Evolutionary conservation across 1,284 basidiomycete species (phyloP).

Genomic region (Pyrrhoderma noxium): DNA sequence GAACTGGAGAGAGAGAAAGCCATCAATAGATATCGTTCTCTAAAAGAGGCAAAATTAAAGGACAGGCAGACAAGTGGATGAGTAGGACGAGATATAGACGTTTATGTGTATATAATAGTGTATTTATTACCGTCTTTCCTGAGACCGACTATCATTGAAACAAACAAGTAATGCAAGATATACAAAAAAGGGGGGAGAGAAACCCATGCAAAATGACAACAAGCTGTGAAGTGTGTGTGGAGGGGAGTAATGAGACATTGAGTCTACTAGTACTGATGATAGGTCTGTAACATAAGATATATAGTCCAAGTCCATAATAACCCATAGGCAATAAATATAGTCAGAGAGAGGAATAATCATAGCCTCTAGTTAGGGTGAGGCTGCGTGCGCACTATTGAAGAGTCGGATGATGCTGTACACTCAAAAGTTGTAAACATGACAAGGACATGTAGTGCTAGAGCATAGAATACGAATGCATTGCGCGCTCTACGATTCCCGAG

Average conservation of each 20-base stretch:
- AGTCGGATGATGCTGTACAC: conserved; percentile 46
- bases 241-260: too few species aligned
- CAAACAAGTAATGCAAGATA: too few species aligned
- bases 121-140: too few species aligned
- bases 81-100: neutral
- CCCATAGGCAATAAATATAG: too few species aligned
- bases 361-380: conserved; percentile 4
- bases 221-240: too few species aligned
- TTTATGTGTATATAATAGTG: neutral
- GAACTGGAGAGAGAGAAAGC: conserved; percentile 64
- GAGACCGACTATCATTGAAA: too few species aligned
- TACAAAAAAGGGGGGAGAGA: too few species aligned
- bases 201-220: too few species aligned
- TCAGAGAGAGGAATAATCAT: too few species aligned
- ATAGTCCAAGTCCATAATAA: too few species aligned
- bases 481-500: conserved; percentile 83
- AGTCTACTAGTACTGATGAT: too few species aligned
- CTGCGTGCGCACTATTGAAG: conserved; percentile 27
- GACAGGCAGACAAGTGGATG: neutral
- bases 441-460: conserved; percentile 67
- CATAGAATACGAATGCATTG: conserved; percentile 78
- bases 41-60: conserved; percentile 36
- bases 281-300: too few species aligned
- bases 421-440: conserved; percentile 77
- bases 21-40: conserved; percentile 56